Conservation (phyloP, 1,284 basidiomycete species). For the Papiliotrema nemorosa region DNA sequence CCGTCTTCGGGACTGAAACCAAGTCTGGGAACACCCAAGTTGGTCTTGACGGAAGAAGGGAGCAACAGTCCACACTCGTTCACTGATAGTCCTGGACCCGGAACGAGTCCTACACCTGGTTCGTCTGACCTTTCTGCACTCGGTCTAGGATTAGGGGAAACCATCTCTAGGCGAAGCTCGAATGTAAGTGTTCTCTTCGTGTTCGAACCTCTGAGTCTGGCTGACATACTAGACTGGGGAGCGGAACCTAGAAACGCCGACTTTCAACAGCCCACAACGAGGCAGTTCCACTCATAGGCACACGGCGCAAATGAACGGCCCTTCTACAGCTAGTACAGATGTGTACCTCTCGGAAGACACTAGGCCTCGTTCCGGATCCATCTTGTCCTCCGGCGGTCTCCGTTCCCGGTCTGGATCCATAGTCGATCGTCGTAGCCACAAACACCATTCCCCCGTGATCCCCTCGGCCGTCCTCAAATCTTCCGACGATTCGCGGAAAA, state of each 20-base stretch:
- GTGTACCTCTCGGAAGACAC: background rate
- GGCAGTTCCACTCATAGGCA: no score
- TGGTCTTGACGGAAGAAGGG: constrained; percentile 35
- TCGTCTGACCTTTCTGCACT: background rate
- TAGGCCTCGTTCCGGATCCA: constrained; percentile 11
- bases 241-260: background rate
- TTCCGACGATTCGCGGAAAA: background rate
- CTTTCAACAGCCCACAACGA: background rate
- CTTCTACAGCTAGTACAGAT: background rate
- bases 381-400: constrained; percentile 8
- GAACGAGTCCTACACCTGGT: constrained; percentile 5
- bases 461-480: constrained; percentile 1
- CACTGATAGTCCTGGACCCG: constrained; percentile 12
- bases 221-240: background rate
- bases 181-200: background rate
- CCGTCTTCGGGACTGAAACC: background rate
- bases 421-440: constrained; percentile 18
- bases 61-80: constrained; percentile 28
- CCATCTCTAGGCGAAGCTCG: background rate
- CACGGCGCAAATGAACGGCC: no score
- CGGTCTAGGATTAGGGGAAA: constrained; percentile 11
- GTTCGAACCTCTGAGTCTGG: background rate
- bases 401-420: constrained; percentile 22
- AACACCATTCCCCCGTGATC: constrained; percentile 2
- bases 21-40: constrained; percentile 28